Percentiles rank a stretch among this genome's conserved stretches.
These are phyloP conservation scores for Diaporthe destruens DNA, from an alignment of 2,329 filamentous ascomycete species.

Conservation along the genomic window DNA sequence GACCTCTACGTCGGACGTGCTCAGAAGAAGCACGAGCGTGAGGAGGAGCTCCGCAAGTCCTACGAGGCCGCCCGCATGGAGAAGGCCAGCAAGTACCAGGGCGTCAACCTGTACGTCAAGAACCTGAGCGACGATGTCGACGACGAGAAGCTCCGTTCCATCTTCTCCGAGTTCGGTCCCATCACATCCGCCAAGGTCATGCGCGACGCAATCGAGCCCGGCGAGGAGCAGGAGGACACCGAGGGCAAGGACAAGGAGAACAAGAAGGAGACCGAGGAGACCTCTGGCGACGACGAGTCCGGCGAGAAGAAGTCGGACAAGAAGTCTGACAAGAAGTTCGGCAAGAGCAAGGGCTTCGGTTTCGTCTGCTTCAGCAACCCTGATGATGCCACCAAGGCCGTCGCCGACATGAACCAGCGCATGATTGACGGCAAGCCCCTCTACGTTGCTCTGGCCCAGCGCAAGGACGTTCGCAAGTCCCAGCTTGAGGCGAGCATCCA, in stretches of 20 bases:
- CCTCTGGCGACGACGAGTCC: slow-evolving; percentile 60
- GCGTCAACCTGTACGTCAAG: slow-evolving; percentile 99
- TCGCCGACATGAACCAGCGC: slow-evolving; percentile 99
- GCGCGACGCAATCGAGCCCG: slow-evolving; percentile 78
- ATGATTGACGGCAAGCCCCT: slow-evolving; percentile 98
- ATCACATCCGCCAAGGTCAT: slow-evolving; percentile 99
- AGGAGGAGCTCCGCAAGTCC: slow-evolving; percentile 98
- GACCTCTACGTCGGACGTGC: slow-evolving; percentile 98
- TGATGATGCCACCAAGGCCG: slow-evolving; percentile 98
- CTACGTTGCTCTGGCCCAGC: slow-evolving; percentile 97
- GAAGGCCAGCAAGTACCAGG: slow-evolving; percentile 99
- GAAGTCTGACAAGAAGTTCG: slow-evolving; percentile 76
- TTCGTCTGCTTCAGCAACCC: slow-evolving; percentile 99
- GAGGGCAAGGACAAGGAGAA: slow-evolving; percentile 65
- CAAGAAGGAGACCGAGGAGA: slow-evolving; percentile 61
- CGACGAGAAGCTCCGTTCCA: slow-evolving; percentile 95
- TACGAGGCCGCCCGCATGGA: slow-evolving; percentile 97
- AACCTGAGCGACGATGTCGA: slow-evolving; percentile 97
- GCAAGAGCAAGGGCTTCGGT: slow-evolving; percentile 99
- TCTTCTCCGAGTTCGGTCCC: slow-evolving; percentile 91
- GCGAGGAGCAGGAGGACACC: slow-evolving; percentile 67
- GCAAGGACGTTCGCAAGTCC: slow-evolving; percentile 99
- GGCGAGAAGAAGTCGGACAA: slow-evolving; percentile 70
- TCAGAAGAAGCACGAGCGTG: slow-evolving; percentile 99
- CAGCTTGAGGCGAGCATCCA: slow-evolving; percentile 99